Conservation (phyloP, 257 asterid species). For the Prunella vulgaris region DNA sequence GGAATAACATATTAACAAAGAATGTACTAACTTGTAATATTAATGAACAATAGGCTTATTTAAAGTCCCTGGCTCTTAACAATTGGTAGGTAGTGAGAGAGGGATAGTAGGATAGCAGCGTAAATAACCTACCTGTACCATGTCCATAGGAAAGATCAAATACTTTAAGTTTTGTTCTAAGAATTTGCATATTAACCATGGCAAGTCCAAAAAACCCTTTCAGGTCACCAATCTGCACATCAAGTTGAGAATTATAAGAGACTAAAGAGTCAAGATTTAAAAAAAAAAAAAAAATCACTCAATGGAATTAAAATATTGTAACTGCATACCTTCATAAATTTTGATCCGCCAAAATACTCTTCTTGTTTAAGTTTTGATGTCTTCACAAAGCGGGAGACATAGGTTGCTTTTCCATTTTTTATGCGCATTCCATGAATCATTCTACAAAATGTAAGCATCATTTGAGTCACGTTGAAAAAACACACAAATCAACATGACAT, state of each 20-base stretch:
- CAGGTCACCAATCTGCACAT: slow-evolving; percentile 84
- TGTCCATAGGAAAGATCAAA: slow-evolving; percentile 65
- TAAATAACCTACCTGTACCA: slow-evolving; percentile 62
- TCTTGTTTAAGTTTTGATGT: slow-evolving; percentile 90
- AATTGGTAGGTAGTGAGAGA: background rate
- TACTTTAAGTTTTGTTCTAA: slow-evolving; percentile 73
- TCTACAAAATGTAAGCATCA: slow-evolving; percentile 35
- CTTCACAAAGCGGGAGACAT: slow-evolving; percentile 86
- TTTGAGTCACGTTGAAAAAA: background rate
- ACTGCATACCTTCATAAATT: slow-evolving; percentile 73
- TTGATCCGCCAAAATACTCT: slow-evolving; percentile 71
- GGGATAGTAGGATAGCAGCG: slow-evolving; percentile 7
- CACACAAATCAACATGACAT: background rate
- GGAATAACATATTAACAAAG: background rate
- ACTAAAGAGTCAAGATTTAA: background rate
- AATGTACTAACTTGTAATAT: background rate
- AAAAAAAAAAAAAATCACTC: background rate
- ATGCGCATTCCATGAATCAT: slow-evolving; percentile 97
- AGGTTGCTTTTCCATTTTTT: slow-evolving; percentile 91
- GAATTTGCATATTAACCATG: slow-evolving; percentile 58
- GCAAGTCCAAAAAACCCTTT: slow-evolving; percentile 83
- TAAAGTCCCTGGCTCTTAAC: background rate
- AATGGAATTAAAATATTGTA: background rate
- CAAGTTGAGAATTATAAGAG: slow-evolving; percentile 5
- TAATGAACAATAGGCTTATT: background rate